Conservation (phyloP, 169 alveolate genomes). For the Babesia ovis region DNA sequence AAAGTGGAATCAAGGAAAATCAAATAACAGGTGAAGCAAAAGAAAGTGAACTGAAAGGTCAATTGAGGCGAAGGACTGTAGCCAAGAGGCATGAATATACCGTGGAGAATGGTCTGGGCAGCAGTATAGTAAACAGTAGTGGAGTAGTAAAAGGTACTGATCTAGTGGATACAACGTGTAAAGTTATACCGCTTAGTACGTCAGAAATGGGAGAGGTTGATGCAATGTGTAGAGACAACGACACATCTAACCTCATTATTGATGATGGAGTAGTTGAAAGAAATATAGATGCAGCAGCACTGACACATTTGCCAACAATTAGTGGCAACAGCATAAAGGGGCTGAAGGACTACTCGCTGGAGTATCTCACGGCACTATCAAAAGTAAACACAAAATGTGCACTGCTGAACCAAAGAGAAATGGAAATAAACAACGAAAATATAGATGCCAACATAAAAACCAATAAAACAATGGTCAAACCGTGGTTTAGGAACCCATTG, state of each 20-base stretch:
- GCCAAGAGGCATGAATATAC: background rate
- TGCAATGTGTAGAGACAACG: background rate
- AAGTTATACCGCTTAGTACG: conserved; percentile 15
- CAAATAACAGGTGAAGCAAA: too few relatives aligned
- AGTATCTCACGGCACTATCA: conserved; percentile 34
- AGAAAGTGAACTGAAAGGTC: too few relatives aligned
- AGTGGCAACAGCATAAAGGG: conserved; percentile 28
- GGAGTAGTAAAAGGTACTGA: too few relatives aligned
- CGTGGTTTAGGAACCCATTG: conserved; percentile 59
- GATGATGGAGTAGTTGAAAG: background rate
- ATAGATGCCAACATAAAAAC: background rate
- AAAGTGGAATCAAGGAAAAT: too few relatives aligned
- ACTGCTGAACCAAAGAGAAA: conserved; percentile 12
- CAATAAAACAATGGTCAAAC: conserved; percentile 15
- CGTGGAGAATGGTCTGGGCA: too few relatives aligned
- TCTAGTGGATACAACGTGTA: too few relatives aligned
- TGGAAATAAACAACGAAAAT: background rate
- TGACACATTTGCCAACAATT: conserved; percentile 28
- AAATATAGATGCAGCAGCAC: conserved; percentile 1
- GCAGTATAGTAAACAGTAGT: too few relatives aligned
- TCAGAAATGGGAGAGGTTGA: conserved; percentile 16
- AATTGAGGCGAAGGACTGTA: background rate
- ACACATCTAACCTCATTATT: background rate
- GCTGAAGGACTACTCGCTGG: conserved; percentile 32
- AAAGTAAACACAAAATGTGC: conserved; percentile 46